These are phyloP conservation scores for Globisporangium carolinianum DNA, from an alignment of 352 stramenopile genomes.

Conservation along the genomic window DNA sequence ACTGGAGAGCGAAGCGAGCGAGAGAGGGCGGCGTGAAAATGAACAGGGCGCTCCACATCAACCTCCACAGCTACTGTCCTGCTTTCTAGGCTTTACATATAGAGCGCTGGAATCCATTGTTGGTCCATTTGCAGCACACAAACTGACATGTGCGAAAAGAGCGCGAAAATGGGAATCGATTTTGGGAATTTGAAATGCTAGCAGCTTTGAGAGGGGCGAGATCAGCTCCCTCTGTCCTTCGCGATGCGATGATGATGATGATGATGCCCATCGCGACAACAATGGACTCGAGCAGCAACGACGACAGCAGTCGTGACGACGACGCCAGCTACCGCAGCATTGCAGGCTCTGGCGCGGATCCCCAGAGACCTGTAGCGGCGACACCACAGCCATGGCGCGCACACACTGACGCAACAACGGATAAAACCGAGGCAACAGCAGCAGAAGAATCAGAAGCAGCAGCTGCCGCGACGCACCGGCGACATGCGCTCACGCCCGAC, in stretches of 20 bases:
- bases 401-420: background rate
- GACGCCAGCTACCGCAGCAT: no score
- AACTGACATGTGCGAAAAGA: background rate
- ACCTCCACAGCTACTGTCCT: no score
- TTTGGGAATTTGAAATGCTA: background rate
- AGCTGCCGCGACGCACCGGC: background rate
- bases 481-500: constrained; percentile 67
- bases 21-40: constrained; percentile 1
- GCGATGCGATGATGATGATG: no score
- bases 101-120: background rate
- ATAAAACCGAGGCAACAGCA: background rate
- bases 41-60: background rate
- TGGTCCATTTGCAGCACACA: background rate
- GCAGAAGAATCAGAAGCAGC: background rate
- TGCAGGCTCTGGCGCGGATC: no score
- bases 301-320: no score
- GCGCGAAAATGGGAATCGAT: background rate
- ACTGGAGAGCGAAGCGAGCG: background rate
- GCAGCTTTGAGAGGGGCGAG: background rate
- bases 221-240: no score
- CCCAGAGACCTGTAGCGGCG: no score
- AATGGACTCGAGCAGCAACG: no score
- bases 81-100: background rate
- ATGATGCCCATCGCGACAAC: no score
- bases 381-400: no score